A percentile compares a stretch with the other conserved stretches of the same genome.
These are phyloP conservation scores for Diaporthe ampelina DNA, from an alignment of 2,329 filamentous ascomycete genomes.

Conservation along the genomic window DNA sequence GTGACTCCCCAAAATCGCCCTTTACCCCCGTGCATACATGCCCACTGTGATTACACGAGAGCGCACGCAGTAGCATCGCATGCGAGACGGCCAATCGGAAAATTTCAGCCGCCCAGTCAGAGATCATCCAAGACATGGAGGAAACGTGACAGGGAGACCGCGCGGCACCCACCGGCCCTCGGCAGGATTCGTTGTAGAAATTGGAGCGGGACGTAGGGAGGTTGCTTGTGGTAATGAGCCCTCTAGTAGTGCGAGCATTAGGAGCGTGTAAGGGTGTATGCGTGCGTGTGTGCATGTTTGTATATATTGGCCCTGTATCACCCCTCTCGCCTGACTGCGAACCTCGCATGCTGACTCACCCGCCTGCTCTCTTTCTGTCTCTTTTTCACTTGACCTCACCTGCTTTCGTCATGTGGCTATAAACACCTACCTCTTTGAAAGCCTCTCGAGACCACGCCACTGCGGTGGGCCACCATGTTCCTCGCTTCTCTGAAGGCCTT, in stretches of 20 bases:
- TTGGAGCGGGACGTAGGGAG: neutral
- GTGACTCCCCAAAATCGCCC: neutral
- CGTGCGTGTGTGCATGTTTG: neutral
- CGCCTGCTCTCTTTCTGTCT: neutral
- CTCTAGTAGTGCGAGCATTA: neutral
- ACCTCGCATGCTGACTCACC: constrained; percentile 10
- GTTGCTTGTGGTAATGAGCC: neutral
- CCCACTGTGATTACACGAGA: constrained; percentile 31
- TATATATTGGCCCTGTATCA: constrained; percentile 37
- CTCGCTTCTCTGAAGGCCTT: neutral
- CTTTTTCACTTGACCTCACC: neutral
- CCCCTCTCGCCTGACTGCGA: constrained; percentile 1
- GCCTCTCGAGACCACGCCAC: neutral
- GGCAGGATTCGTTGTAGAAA: constrained; percentile 14
- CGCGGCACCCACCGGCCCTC: constrained; percentile 23
- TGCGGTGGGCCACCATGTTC: neutral
- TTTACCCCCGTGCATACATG: neutral
- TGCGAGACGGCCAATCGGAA: constrained; percentile 30
- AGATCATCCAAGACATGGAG: constrained; percentile 29
- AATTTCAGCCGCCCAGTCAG: constrained; percentile 17
- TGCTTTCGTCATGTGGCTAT: neutral
- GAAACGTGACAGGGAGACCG: no score
- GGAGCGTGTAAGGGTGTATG: neutral
- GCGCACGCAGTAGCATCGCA: constrained; percentile 35
- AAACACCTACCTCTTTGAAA: neutral